Evolutionary conservation across 441 rosid genomes (phyloP).

Genomic region (Kokia cookei): DNA sequence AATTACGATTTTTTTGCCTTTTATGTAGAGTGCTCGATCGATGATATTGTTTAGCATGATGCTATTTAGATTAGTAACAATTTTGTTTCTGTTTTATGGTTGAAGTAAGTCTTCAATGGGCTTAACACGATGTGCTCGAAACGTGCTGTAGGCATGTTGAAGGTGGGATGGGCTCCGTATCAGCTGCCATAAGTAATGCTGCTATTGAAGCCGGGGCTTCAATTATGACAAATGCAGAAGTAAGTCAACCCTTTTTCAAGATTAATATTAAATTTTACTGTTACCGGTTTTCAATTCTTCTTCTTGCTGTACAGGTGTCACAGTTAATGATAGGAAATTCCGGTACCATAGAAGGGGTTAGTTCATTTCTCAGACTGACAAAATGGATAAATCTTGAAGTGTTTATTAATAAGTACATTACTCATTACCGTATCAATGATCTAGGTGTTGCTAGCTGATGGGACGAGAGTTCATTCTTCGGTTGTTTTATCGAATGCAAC

Average conservation of each 20-base stretch:
- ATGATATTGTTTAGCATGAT: not conserved
- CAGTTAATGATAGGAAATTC: slow-evolving; percentile 44
- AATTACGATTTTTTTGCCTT: not conserved
- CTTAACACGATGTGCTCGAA: not conserved
- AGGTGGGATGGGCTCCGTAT: slow-evolving; percentile 97
- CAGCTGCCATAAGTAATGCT: slow-evolving; percentile 62
- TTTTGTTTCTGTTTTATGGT: not conserved
- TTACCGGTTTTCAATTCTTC: not conserved
- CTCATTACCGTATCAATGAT: not conserved
- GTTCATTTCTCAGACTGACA: slow-evolving; percentile 18
- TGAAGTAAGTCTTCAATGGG: not conserved
- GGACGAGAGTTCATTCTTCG: slow-evolving; percentile 58
- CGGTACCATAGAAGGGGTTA: slow-evolving; percentile 66
- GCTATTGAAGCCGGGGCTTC: slow-evolving; percentile 87
- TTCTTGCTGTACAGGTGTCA: slow-evolving; percentile 45
- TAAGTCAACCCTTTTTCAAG: slow-evolving; percentile 7
- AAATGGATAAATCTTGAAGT: not conserved
- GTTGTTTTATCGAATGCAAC: slow-evolving; percentile 84
- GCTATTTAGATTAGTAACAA: too few relatives aligned
- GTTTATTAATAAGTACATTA: slow-evolving; percentile 7
- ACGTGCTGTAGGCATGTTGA: slow-evolving; percentile 52
- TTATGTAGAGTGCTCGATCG: not conserved
- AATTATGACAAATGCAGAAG: slow-evolving; percentile 67
- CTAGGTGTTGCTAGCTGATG: slow-evolving; percentile 79
- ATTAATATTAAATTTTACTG: not conserved